These are phyloP conservation scores for Acer saccharum DNA, from an alignment of 345 rosid genomes.

Conservation along the genomic window DNA sequence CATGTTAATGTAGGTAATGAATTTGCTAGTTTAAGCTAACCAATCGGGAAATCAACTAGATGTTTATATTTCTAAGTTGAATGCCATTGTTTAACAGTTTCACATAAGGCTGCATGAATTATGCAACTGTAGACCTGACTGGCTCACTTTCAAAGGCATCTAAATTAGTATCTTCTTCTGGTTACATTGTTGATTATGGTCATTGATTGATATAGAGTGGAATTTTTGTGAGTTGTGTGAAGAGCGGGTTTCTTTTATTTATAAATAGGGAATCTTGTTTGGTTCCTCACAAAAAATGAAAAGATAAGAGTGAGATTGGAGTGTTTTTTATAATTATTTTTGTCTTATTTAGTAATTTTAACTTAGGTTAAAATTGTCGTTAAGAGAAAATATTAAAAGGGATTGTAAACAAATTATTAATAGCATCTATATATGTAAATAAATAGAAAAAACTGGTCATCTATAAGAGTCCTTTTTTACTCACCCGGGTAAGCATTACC, in stretches of 20 bases:
- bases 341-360: too few species aligned
- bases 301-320: too few species aligned
- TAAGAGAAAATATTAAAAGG: too few species aligned
- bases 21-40: constrained; percentile 57
- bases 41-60: constrained; percentile 64
- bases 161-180: constrained; percentile 45
- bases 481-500: too few species aligned
- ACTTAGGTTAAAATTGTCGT: too few species aligned
- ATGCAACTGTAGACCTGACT: constrained; percentile 48
- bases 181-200: not conserved
- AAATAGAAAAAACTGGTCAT: too few species aligned
- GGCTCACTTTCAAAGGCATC: constrained; percentile 54
- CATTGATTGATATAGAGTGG: not conserved
- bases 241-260: not conserved
- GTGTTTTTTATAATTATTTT: too few species aligned
- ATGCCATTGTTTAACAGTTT: constrained; percentile 46
- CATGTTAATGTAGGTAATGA: constrained; percentile 54
- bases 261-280: not conserved
- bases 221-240: too few species aligned
- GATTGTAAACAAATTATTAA: too few species aligned
- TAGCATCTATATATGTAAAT: too few species aligned
- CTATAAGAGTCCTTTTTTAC: too few species aligned
- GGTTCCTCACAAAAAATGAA: not conserved
- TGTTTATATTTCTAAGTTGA: constrained; percentile 50
- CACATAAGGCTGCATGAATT: constrained; percentile 54